Conservation (phyloP, 257 asterid genomes). For the Apocynum venetum region DNA sequence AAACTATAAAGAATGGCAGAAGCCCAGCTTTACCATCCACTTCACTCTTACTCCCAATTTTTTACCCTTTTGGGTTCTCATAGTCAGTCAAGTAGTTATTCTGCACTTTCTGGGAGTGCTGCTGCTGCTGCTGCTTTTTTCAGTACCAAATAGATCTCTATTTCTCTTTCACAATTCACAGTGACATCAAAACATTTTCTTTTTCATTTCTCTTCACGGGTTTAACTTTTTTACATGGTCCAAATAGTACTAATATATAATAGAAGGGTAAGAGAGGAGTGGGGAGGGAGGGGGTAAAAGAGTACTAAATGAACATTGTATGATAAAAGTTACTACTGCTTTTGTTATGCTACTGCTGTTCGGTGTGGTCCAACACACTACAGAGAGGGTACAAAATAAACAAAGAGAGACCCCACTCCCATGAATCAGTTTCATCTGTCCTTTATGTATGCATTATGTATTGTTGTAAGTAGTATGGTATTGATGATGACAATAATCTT, state of each 20-base stretch:
- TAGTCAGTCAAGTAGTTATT: slow-evolving; percentile 13
- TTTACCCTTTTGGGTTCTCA: slow-evolving; percentile 13
- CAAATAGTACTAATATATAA: neutral
- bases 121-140: slow-evolving; percentile 4
- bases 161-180: neutral
- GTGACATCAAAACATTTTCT: slow-evolving; percentile 1
- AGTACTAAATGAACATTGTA: slow-evolving; percentile 25
- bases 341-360: slow-evolving; percentile 48
- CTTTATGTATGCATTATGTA: slow-evolving; percentile 68
- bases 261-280: neutral
- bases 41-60: neutral
- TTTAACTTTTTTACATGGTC: neutral
- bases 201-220: neutral
- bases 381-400: slow-evolving; percentile 53
- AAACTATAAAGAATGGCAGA: slow-evolving; percentile 3
- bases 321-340: slow-evolving; percentile 36
- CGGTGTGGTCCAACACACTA: slow-evolving; percentile 53
- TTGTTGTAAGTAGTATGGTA: slow-evolving; percentile 52
- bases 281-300: neutral
- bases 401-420: slow-evolving; percentile 58
- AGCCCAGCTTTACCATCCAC: slow-evolving; percentile 6
- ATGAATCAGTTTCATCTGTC: slow-evolving; percentile 65
- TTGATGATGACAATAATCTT: slow-evolving; percentile 65
- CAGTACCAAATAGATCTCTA: slow-evolving; percentile 7
- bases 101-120: slow-evolving; percentile 3